Percentiles rank a stretch among this genome's conserved stretches.
Evolutionary conservation across 1,284 basidiomycete genomes (phyloP).

Genomic region (Puccinia hordei): DNA sequence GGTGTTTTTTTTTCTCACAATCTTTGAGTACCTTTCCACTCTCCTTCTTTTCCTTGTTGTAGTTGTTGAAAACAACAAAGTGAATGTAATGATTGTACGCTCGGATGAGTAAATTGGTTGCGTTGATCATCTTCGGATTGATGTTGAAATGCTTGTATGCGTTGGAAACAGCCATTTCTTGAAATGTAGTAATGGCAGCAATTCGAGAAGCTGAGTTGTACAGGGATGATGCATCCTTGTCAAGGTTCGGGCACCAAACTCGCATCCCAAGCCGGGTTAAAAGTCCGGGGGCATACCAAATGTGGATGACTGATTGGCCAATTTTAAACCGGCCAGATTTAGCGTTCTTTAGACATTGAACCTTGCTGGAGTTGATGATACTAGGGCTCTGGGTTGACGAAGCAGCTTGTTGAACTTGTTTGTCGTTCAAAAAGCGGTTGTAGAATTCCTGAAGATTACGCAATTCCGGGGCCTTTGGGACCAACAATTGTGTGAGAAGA

Average conservation of each 20-base stretch:
- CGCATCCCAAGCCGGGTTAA: constrained; percentile 12
- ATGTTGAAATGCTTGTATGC: constrained; percentile 35
- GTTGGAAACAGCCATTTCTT: too few relatives aligned
- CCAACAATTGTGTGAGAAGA: neutral
- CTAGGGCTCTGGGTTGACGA: too few relatives aligned
- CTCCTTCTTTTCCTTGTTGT: constrained; percentile 29
- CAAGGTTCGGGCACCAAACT: too few relatives aligned
- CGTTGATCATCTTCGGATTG: neutral
- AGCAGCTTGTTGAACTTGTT: neutral
- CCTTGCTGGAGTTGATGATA: too few relatives aligned
- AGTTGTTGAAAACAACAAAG: constrained; percentile 7
- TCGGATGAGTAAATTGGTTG: neutral
- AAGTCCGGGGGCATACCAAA: constrained; percentile 13
- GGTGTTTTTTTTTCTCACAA: neutral
- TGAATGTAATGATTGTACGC: constrained; percentile 38
- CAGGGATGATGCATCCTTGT: too few relatives aligned
- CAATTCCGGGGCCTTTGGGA: neutral
- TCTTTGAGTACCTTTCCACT: neutral
- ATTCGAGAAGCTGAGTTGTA: too few relatives aligned
- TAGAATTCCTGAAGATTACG: constrained; percentile 18
- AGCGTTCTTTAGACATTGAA: neutral
- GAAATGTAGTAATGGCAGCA: too few relatives aligned
- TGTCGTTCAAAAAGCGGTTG: neutral
- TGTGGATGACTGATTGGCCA: neutral
- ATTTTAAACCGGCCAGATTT: neutral